A percentile compares a stretch with the other conserved stretches of the same genome.
phyloP scores from a whole-genome alignment of 306 rosid genomes.

The Coriaria nepalensis region DNA sequence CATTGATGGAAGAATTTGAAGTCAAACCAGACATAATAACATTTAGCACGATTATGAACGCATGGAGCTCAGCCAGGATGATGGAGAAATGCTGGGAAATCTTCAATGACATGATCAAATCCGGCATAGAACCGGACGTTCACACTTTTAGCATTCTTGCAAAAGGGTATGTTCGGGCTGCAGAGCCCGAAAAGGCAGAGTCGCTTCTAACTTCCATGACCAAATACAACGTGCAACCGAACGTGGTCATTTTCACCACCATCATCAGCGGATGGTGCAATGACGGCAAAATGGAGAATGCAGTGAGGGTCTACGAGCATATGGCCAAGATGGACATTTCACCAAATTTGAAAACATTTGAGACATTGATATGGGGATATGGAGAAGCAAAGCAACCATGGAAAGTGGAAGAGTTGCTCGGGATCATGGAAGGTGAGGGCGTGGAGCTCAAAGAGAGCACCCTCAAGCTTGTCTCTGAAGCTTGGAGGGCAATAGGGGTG shows the following conservation, averaged over 20 bases:
- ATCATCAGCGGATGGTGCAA: slow-evolving; percentile 89
- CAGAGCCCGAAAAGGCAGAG: slow-evolving; percentile 66
- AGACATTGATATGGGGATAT: slow-evolving; percentile 93
- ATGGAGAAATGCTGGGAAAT: slow-evolving; percentile 73
- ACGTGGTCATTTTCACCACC: slow-evolving; percentile 93
- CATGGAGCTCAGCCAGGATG: slow-evolving; percentile 81
- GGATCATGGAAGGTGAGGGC: slow-evolving; percentile 51
- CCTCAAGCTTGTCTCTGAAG: slow-evolving; percentile 56
- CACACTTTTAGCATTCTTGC: slow-evolving; percentile 86
- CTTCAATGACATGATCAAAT: slow-evolving; percentile 72
- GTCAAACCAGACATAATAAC: slow-evolving; percentile 86
- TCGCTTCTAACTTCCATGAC: slow-evolving; percentile 54
- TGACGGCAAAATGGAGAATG: slow-evolving; percentile 68
- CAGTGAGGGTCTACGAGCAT: slow-evolving; percentile 35
- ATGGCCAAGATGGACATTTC: slow-evolving; percentile 47
- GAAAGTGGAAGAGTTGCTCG: slow-evolving; percentile 78
- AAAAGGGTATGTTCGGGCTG: slow-evolving; percentile 79
- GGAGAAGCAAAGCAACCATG: slow-evolving; percentile 88
- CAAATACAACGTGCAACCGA: slow-evolving; percentile 49
- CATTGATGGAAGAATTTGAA: slow-evolving; percentile 84
- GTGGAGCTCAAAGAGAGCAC: slow-evolving; percentile 52
- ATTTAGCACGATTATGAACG: slow-evolving; percentile 93
- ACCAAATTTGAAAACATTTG: slow-evolving; percentile 70
- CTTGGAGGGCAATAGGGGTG: slow-evolving; percentile 77
- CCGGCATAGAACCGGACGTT: slow-evolving; percentile 68